phyloP scores from a whole-genome alignment of 192 early-diverging fungal genomes.

The Tieghemiomyces parasiticus region DNA sequence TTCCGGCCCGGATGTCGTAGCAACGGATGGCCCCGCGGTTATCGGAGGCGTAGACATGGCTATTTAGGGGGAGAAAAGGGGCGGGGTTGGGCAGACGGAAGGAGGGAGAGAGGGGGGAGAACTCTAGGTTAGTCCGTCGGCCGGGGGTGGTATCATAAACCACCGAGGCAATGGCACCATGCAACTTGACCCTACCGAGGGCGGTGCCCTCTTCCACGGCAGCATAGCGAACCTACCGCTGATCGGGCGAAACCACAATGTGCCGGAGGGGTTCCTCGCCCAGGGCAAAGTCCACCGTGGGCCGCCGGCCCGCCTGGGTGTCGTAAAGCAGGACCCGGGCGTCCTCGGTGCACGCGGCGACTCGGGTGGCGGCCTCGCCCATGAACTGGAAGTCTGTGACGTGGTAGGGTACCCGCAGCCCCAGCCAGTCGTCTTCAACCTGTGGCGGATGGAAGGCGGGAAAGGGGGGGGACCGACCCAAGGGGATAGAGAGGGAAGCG shows the following conservation, averaged over 20 bases:
- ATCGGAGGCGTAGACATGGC: not conserved
- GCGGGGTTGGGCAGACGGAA: not conserved
- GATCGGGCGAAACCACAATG: not conserved
- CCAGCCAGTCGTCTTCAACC: not conserved
- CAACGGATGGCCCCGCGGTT: not conserved
- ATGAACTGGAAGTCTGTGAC: not conserved
- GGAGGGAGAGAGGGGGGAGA: no score
- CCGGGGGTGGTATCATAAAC: no score
- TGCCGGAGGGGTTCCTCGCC: constrained; percentile 1
- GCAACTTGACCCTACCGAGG: no score
- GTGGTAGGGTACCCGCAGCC: not conserved
- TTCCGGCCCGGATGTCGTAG: not conserved
- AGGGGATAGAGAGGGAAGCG: no score
- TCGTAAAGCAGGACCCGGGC: not conserved
- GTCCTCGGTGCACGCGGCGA: not conserved
- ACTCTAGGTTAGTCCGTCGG: no score
- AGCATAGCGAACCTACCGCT: not conserved
- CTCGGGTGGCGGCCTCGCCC: not conserved
- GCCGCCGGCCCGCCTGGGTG: not conserved
- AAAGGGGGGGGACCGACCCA: no score
- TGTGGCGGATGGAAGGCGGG: no score
- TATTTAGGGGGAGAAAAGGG: not conserved
- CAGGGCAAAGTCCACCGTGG: not conserved
- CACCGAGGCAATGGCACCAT: no score
- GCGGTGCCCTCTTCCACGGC: no score